A percentile compares a stretch with the other conserved stretches of the same genome.
These are phyloP conservation scores for Vaucheria bursata DNA, from an alignment of 352 stramenopile species.

Conservation along the genomic window DNA sequence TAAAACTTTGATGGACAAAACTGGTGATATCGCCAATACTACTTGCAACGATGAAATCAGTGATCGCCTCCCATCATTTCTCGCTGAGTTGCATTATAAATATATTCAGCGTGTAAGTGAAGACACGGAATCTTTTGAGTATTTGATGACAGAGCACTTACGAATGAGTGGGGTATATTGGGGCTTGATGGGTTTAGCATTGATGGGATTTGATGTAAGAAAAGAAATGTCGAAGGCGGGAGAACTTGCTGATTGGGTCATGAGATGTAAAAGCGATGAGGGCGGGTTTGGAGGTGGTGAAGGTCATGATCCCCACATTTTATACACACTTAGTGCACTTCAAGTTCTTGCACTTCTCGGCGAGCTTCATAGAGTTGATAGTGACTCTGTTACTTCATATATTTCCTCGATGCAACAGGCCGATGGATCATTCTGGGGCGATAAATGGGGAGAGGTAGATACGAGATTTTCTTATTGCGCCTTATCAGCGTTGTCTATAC, in stretches of 20 bases:
- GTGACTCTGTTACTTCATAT: conserved; percentile 62
- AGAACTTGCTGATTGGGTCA: conserved; percentile 85
- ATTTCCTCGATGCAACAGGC: conserved; percentile 79
- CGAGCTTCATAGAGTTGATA: conserved; percentile 66
- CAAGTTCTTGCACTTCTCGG: conserved; percentile 90
- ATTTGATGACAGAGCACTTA: conserved; percentile 43
- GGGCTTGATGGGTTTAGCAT: conserved; percentile 83
- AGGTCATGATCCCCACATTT: conserved; percentile 87
- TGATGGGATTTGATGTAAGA: conserved; percentile 73
- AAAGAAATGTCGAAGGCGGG: conserved; percentile 48
- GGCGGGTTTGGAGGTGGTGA: conserved; percentile 86
- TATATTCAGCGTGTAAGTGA: conserved; percentile 32
- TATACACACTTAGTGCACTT: conserved; percentile 92
- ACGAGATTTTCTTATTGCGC: conserved; percentile 98
- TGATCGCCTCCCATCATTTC: background rate
- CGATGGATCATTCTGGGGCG: conserved; percentile 92
- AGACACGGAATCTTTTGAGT: conserved; percentile 41
- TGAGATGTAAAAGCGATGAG: conserved; percentile 80
- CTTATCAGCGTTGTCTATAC: conserved; percentile 81
- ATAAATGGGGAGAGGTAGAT: conserved; percentile 95
- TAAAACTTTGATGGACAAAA: too few relatives aligned
- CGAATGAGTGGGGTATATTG: conserved; percentile 94
- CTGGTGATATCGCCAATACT: too few relatives aligned
- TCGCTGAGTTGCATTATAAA: conserved; percentile 24
- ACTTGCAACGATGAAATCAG: too few relatives aligned